Base-by-base conservation (phyloP, 2,329 filamentous ascomycete species). In the Aspergillus sp. region DNA sequence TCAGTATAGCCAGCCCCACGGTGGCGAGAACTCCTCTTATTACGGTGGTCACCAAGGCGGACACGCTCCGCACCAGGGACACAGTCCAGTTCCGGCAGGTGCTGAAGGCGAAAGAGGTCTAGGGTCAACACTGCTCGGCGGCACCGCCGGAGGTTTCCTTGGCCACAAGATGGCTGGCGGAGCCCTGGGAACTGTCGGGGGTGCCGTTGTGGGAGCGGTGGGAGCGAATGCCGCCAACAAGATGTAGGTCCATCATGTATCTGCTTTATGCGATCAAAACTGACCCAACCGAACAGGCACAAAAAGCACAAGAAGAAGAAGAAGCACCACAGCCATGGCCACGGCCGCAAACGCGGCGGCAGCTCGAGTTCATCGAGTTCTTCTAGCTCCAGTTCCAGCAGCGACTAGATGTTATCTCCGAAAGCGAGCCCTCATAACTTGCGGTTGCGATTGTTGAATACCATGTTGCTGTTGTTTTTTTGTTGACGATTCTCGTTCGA, bases 161-260 rank as follows among this genome's bases (percentile, higher is more conserved):
- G 72, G 71, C 7, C 68, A 74, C 45, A 72, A 75, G 47, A 47
- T 74, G n/a, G 72, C 71, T 4, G 70, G 69, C 14, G 73, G 71
- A 6, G 41, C 66, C 7, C 45, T 76, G 35, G 70, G 69, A 2
- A 71, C 69, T 1, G 60, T 70, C 2, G 74, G 70, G 6, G 74
- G 73, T 41, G 67, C 68, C 19, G 58, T 74, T 37, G 61, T 68
- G 25, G 74, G 74, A 37, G 71, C 70, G 14, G 64, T 68, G 11
- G 71, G 72, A 45, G 66, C 70, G 57, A 70, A 70, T 45, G 59
- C 66, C 44, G 65, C 64, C 21, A 67, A 57, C 33, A 70, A 72
- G 55, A 55, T 68, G 71, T 73, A 61, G 60, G 68, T 61, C 50
- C 39, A 25, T 17, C 33, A 5, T 51, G 33, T 8, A 19, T 12